A percentile compares a stretch with the other conserved stretches of the same genome.
phyloP scores from a whole-genome alignment of 805 yeast genomes.

The Tetrapisispora fleetii region DNA sequence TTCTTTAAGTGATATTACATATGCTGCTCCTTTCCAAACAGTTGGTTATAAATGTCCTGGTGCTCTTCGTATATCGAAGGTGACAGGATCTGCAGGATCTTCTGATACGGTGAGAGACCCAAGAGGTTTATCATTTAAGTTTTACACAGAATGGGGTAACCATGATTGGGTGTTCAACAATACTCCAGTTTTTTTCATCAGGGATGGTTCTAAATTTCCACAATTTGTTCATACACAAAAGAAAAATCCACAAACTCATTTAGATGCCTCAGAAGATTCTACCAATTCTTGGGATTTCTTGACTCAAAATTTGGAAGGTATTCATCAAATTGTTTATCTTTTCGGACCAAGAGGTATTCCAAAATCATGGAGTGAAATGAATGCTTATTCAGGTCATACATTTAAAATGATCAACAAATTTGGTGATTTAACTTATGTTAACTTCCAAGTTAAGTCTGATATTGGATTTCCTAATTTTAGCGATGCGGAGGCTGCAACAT shows the following conservation, averaged over 20 bases:
- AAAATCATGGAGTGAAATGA: constrained; percentile 42
- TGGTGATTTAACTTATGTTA: constrained; percentile 44
- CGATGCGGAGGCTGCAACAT: constrained; percentile 37
- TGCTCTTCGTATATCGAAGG: constrained; percentile 56
- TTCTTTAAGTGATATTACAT: constrained; percentile 42
- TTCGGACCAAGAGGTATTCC: constrained; percentile 57
- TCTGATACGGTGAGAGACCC: constrained; percentile 84
- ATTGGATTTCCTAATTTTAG: constrained; percentile 39
- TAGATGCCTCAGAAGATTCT: constrained; percentile 37
- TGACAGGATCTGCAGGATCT: constrained; percentile 76
- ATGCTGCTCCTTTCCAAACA: constrained; percentile 34
- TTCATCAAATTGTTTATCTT: constrained; percentile 48
- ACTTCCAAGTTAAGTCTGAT: constrained; percentile 43
- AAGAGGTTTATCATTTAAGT: constrained; percentile 72
- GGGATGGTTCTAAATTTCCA: constrained; percentile 73
- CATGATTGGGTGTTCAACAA: constrained; percentile 79
- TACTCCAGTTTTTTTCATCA: constrained; percentile 75
- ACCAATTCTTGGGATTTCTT: constrained; percentile 50
- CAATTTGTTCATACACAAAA: constrained; percentile 84
- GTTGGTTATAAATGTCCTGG: constrained; percentile 36
- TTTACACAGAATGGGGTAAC: constrained; percentile 78
- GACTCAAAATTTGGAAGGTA: constrained; percentile 43
- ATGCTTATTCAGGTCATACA: constrained; percentile 59
- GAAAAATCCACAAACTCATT: constrained; percentile 54
- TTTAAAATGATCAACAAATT: constrained; percentile 45